Evolutionary conservation across 768 basidiomycete genomes (phyloP).

Genomic region (Heimioporus sp.): DNA sequence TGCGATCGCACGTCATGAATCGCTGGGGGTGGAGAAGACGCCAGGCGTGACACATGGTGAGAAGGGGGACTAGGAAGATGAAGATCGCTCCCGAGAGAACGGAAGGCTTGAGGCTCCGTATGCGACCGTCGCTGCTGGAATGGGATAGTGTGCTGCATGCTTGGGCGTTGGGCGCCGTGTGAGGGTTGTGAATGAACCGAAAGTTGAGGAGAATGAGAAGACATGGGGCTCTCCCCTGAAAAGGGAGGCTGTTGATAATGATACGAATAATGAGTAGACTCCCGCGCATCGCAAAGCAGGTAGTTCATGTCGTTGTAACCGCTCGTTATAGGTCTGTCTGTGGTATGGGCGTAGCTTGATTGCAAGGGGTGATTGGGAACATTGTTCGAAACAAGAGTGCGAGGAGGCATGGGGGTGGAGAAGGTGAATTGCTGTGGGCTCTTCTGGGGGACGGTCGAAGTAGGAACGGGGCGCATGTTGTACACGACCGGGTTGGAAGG

Average conservation of each 20-base stretch:
- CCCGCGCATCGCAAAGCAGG: conserved; percentile 44
- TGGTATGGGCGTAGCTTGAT: conserved; percentile 45
- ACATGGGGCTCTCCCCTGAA: conserved; percentile 40
- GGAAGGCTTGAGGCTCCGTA: conserved; percentile 55
- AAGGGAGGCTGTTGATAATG: conserved; percentile 52
- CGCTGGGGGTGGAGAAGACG: conserved; percentile 42
- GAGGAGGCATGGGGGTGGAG: conserved; percentile 41
- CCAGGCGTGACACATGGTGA: conserved; percentile 38
- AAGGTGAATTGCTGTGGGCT: conserved; percentile 46
- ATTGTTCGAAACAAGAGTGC: conserved; percentile 40
- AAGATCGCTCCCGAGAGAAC: conserved; percentile 46
- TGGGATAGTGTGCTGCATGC: conserved; percentile 43
- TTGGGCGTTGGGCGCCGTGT: conserved; percentile 35
- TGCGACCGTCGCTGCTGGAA: conserved; percentile 58
- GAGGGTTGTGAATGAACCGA: conserved; percentile 35
- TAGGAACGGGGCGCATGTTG: conserved; percentile 42
- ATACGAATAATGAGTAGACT: conserved; percentile 49
- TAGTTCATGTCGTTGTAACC: conserved; percentile 50
- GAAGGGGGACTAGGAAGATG: conserved; percentile 48
- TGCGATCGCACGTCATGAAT: conserved; percentile 36
- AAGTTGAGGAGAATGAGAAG: conserved; percentile 43
- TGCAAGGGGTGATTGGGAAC: conserved; percentile 38
- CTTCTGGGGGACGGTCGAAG: conserved; percentile 45
- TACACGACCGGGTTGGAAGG: conserved; percentile 42
- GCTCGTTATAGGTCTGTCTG: conserved; percentile 48